A percentile compares a stretch with the other conserved stretches of the same genome.
These are phyloP conservation scores for Coemansia sp. DNA, from an alignment of 192 early-diverging fungal species.

Conservation along the genomic window DNA sequence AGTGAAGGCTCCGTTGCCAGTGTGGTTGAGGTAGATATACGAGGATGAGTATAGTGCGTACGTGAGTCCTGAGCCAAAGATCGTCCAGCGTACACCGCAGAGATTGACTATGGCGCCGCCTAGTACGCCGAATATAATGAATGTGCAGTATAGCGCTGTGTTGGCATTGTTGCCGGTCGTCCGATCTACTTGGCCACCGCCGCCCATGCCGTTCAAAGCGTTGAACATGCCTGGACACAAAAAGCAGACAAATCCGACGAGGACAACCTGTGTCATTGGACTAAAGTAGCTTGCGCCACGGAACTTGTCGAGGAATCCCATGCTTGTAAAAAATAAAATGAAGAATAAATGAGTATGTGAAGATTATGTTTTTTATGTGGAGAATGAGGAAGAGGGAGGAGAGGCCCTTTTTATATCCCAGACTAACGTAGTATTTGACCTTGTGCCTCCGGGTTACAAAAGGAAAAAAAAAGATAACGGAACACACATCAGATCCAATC, in stretches of 20 bases:
- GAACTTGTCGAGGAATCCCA: constrained; percentile 14
- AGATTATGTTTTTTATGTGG: no score
- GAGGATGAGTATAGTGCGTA: constrained; percentile 77
- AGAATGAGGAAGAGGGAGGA: not conserved
- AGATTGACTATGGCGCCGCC: constrained; percentile 78
- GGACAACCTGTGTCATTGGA: constrained; percentile 67
- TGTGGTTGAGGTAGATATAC: constrained; percentile 66
- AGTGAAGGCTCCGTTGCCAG: constrained; percentile 62
- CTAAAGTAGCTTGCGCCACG: constrained; percentile 47
- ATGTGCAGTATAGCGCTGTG: constrained; percentile 75
- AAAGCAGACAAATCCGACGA: constrained; percentile 73
- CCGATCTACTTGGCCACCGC: constrained; percentile 64
- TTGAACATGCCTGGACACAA: constrained; percentile 80
- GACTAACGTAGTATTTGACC: no score
- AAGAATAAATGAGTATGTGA: not conserved
- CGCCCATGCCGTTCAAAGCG: constrained; percentile 66
- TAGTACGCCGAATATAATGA: constrained; percentile 73
- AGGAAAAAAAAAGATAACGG: no score
- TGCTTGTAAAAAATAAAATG: constrained; percentile 1
- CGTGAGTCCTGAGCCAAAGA: constrained; percentile 63
- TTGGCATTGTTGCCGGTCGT: constrained; percentile 68
- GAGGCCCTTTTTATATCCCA: no score
- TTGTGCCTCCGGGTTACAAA: no score
- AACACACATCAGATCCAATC: no score
- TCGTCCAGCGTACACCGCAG: constrained; percentile 68